Evolutionary conservation across 352 stramenopile genomes (phyloP), one percentile per base, ranked within the genome.

Genomic region (Phytophthora hybrid): DNA sequence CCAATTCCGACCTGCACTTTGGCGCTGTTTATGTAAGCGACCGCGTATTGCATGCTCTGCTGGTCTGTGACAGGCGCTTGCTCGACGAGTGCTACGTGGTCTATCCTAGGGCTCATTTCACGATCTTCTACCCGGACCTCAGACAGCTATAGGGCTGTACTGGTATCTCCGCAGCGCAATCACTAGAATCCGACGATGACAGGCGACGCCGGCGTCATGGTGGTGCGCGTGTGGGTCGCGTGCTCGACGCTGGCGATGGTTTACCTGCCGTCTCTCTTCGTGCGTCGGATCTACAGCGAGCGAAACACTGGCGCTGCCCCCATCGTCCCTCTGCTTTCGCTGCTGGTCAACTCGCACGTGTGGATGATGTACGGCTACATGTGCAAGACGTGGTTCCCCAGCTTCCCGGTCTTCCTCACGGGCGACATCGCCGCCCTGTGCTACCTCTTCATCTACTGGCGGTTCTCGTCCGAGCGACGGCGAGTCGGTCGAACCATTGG

Each of bases 321-420:
- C n/a, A 49, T 70, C 13, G 2, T 57, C 31, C 63, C 63, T 10
- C 41, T 70, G 21, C 34, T 70, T 29, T 57, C 54, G 44, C 31
- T 70, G 53, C 53, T 64, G n/a, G 53, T 54, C 63, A 70, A 58
- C 54, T 70, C 63, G 19, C 63, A 70, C 39, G 63, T 70, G 18
- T 70, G 63, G 63, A 41, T 63, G n/a, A 56, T 69, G 52, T 69
- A 69, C 21, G 54, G 37, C 9, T 70, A 64, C 63, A 55, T 73
- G 53, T 51, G 23, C 63, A 64, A 70, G 53, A 70, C 63, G 52
- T 70, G 63, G 63, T 73, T 79, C 61, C 72, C 72, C 13, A 66
- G 71, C 51, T 73, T 79, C 56, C 59, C 65, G 8, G 47, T 67
- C 56, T 79, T 76, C 67, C 56, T 75, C 47, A 55, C 73, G 37